Percentiles rank a stretch among this genome's conserved stretches.
Evolutionary conservation across 2,329 filamentous ascomycete genomes (phyloP).

Genomic region (Trichophyton verrucosum): DNA sequence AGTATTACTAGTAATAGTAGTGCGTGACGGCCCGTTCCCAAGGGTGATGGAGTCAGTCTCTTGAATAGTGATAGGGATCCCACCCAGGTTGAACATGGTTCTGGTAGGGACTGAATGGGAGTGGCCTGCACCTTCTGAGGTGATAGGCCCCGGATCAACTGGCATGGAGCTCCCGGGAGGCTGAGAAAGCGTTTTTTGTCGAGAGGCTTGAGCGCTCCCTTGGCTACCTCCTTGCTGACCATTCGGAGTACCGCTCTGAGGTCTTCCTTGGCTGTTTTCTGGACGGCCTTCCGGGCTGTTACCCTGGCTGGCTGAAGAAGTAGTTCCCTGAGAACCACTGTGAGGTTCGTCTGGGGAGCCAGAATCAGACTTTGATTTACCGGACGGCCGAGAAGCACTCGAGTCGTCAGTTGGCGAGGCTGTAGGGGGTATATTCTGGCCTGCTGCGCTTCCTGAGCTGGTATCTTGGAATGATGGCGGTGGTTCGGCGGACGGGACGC

Average conservation of each 20-base stretch:
- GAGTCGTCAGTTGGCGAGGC: not conserved
- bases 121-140: not conserved
- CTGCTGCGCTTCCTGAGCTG: not conserved
- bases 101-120: not conserved
- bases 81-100: slow-evolving; percentile 6
- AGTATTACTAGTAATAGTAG: slow-evolving; percentile 4
- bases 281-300: not conserved
- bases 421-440: not conserved
- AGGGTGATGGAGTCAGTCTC: not conserved
- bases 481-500: not conserved
- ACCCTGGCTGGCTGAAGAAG: not conserved
- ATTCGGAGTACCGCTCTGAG: not conserved
- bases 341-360: not conserved
- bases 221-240: not conserved
- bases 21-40: slow-evolving; percentile 3
- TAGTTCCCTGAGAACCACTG: not conserved
- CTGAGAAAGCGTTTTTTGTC: not conserved
- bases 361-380: not conserved
- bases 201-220: not conserved
- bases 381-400: not conserved
- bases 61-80: slow-evolving; percentile 6
- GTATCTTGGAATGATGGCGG: slow-evolving; percentile 6
- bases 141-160: not conserved
- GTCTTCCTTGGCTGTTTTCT: not conserved
- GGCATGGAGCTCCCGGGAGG: not conserved